Percentiles rank a stretch among this genome's conserved stretches.
These are phyloP conservation scores for Cladosporium colombiae DNA, from an alignment of 2,329 filamentous ascomycete genomes.

Conservation along the genomic window DNA sequence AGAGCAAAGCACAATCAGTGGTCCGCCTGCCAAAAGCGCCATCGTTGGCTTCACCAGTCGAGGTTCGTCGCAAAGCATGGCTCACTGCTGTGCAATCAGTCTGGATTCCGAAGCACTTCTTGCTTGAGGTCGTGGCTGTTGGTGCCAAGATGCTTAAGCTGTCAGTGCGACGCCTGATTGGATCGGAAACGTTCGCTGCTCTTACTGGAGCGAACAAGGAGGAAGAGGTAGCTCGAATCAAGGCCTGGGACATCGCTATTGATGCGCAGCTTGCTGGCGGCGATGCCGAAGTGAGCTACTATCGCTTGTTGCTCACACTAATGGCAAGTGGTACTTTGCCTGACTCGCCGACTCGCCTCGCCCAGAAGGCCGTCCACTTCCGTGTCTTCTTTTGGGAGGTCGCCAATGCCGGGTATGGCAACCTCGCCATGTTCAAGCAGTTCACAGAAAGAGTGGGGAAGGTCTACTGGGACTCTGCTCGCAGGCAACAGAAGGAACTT, in stretches of 20 bases:
- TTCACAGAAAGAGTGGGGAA: conserved; percentile 73
- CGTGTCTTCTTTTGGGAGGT: conserved; percentile 84
- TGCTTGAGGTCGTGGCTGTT: conserved; percentile 80
- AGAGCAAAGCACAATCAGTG: conserved; percentile 45
- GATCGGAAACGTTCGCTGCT: conserved; percentile 73
- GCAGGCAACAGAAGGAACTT: conserved; percentile 57
- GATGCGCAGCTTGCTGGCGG: conserved; percentile 91
- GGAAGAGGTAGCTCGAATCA: conserved; percentile 80
- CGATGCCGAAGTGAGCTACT: conserved; percentile 85
- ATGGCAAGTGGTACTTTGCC: conserved; percentile 86
- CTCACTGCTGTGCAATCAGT: conserved; percentile 89
- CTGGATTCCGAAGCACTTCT: conserved; percentile 85
- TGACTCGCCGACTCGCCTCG: conserved; percentile 76
- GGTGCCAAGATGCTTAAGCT: conserved; percentile 80
- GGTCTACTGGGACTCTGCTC: conserved; percentile 79
- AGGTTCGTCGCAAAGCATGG: conserved; percentile 87
- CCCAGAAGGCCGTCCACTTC: conserved; percentile 90
- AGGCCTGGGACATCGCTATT: conserved; percentile 89
- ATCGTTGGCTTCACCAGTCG: conserved; percentile 76
- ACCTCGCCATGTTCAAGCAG: conserved; percentile 65
- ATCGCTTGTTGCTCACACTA: conserved; percentile 79
- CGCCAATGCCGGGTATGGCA: conserved; percentile 65
- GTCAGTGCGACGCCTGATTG: conserved; percentile 74
- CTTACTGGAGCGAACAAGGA: conserved; percentile 80
- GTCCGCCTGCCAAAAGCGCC: conserved; percentile 56